Base-by-base conservation (phyloP, 1,284 basidiomycete genomes). In the Volvariella surrecta region DNA sequence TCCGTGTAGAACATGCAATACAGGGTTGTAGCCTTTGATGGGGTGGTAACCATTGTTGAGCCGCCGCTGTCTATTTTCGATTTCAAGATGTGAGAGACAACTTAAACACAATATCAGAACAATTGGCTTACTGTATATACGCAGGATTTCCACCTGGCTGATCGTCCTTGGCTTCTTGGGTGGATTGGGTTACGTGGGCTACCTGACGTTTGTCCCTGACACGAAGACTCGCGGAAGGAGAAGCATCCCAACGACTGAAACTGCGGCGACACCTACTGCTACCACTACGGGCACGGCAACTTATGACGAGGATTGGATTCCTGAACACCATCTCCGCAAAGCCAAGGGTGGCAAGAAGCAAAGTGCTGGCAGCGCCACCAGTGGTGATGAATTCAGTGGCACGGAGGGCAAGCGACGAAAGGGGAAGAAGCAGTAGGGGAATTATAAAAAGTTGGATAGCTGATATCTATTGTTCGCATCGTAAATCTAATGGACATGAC, bases 271-370 rank as follows among this genome's bases (percentile, higher is more conserved):
- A 3, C 73, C 76, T 34, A 81, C 80, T n/a, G 78, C 77, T 43
- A 19, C 34, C 15, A 7, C 34, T 35, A 81, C 81, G 28, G 76
- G 80, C 16, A 74, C 82, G 3, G 76, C 79, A 46, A 82, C 79
- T 41, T 92, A 92, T 54, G 79, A 90, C 55, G 89, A 93, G 58
- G 89, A 93, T 56, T 94, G 90, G 90, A 93, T 94, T 54, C 90
- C 90, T 13, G 83, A 82, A 52, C 83, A 89, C 54, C 89, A 92
- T 54, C 66, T 91, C 50, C 83, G 78, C 66, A 85, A 86, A 62
- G 50, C 66, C 30, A 84, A 78, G 61, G 57, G 63, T 16, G 61
- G 62, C 42, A 79, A 73, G 57, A 67, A 69, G 38, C 69, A 70
- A 54, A 28, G 11, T 6, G 7, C 6, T 7, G 60, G 62, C 17